Evolutionary conservation across 2,329 filamentous ascomycete species (phyloP).

Genomic region (Daldinia sp.): DNA sequence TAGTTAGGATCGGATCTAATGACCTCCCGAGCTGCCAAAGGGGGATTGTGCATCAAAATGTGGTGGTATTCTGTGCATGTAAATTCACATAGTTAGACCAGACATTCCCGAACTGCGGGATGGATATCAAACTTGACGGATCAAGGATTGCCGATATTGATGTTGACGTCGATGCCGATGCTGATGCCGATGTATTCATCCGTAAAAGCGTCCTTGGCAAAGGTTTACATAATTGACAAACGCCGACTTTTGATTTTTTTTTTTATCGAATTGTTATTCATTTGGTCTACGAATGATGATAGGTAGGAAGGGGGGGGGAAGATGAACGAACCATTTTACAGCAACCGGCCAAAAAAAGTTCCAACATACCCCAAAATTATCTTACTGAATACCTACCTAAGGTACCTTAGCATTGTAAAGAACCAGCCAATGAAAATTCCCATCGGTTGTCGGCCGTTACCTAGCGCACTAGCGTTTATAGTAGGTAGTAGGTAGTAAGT

Average conservation of each 20-base stretch:
- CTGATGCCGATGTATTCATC: neutral
- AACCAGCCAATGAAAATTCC: conserved; percentile 1
- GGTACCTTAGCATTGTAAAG: neutral
- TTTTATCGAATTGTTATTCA: neutral
- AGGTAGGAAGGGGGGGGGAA: neutral
- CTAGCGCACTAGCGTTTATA: no score
- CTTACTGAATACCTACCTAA: neutral
- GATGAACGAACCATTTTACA: neutral
- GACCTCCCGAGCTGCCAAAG: conserved; percentile 30
- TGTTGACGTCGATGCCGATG: neutral
- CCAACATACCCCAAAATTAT: neutral
- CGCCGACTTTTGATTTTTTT: neutral
- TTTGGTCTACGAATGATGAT: no score
- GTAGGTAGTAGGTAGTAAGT: neutral
- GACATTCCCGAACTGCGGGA: conserved; percentile 32
- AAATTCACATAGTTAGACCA: conserved; percentile 5
- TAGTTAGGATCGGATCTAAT: conserved; percentile 27
- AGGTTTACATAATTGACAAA: neutral
- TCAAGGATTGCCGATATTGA: conserved; percentile 6
- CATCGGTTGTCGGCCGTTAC: neutral
- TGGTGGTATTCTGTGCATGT: conserved; percentile 14
- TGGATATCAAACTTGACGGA: conserved; percentile 36
- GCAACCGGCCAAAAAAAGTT: neutral
- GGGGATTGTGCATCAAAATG: conserved; percentile 6
- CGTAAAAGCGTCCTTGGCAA: neutral